A percentile compares a stretch with the other conserved stretches of the same genome.
Conservation (phyloP, 2,329 filamentous ascomycete species). For the Fusarium drepaniforme region DNA sequence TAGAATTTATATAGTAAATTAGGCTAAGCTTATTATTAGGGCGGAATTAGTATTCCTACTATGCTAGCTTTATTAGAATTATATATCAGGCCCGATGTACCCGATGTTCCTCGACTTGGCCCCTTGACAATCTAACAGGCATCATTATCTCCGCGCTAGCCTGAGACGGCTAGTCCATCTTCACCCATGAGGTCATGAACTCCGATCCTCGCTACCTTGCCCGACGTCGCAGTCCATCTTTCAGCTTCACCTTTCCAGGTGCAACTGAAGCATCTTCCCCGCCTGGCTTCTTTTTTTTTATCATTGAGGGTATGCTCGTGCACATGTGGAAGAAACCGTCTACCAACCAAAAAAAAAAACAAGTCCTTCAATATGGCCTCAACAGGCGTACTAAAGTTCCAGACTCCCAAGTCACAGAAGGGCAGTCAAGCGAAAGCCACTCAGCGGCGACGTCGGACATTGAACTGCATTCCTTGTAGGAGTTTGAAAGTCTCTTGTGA, state of each 20-base stretch:
- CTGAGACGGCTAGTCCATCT: not conserved
- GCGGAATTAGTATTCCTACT: too few relatives aligned
- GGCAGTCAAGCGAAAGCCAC: not conserved
- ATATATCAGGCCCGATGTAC: too few relatives aligned
- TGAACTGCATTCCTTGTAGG: not conserved
- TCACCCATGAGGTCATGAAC: not conserved
- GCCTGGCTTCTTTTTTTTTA: not conserved
- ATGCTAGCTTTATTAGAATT: too few relatives aligned
- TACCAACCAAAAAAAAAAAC: not conserved
- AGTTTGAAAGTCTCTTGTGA: not conserved
- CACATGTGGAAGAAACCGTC: not conserved
- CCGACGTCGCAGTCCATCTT: not conserved
- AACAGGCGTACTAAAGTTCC: not conserved
- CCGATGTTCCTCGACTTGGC: too few relatives aligned
- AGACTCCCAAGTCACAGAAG: not conserved
- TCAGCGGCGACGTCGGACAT: not conserved
- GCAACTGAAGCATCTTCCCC: not conserved
- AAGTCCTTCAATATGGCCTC: not conserved
- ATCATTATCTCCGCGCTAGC: not conserved
- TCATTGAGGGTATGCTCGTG: too few relatives aligned
- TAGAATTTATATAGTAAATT: too few relatives aligned
- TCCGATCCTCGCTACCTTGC: not conserved
- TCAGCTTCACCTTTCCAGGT: not conserved
- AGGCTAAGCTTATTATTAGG: too few relatives aligned
- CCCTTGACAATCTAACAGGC: not conserved